Evolutionary conservation across 1,139 yeast genomes (phyloP), one percentile per base, ranked within the genome.

Genomic region (Zygosaccharomyces sapae): DNA sequence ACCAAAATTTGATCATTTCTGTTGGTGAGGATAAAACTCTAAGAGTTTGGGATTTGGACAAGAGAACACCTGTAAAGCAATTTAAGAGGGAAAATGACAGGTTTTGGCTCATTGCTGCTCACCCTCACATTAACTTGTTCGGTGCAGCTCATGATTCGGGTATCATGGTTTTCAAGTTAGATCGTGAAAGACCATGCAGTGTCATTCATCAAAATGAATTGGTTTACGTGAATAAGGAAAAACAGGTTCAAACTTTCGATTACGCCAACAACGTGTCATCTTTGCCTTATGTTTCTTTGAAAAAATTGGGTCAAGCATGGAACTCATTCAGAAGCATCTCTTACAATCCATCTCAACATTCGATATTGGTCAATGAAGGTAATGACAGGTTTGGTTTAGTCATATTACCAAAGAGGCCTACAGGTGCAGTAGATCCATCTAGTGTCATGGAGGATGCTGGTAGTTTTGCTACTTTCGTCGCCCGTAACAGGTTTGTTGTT

Each of bases 71-170:
- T 4, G 88, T 94, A 41, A 92, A 90, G 66, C 96, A 89, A 67
- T 92, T 90, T 73, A 83, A 90, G 69, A 83, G 97, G 65, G 97
- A 92, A 58, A 78, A 82, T 60, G 98, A 92, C 68, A 80, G 97
- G 64, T 90, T 94, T 70, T 94, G 98, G 98, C 75, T 87, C 59
- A 76, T 92, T 57, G 83, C 90, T 16, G 78, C 89, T 41, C 99
- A 94, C 66, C 97, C 97, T 49, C 74, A 77, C 43, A 84, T 90
- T 68, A 92, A 92, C 67, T 76, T 92, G 63, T 90, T 92, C 71
- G 98, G 97, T 44, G 86, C 97, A 34, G 94, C 96, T 62, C 97
- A 92, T 69, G 98, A 94, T 69, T 78, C 89, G n/a, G 99, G 99
- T 65, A 96, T 90, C 27, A 90, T 92, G 96, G 95, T 94, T 46